phyloP scores from a whole-genome alignment of 2,329 filamentous ascomycete species.

The Boeremia exigua region DNA sequence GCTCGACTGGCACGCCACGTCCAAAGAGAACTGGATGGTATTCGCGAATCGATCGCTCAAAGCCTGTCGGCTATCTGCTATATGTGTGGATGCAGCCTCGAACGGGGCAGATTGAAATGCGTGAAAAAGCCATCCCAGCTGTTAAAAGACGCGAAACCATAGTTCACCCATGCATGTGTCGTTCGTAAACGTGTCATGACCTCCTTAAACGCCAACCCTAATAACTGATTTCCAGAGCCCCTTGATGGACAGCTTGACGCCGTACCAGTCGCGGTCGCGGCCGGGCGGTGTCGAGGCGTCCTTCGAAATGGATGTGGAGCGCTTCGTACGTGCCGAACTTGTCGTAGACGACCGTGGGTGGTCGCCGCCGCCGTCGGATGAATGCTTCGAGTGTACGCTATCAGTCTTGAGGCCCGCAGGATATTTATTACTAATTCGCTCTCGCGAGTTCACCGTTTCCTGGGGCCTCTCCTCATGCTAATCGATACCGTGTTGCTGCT shows the following conservation, averaged over 20 bases:
- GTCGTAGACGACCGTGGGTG: slow-evolving; percentile 32
- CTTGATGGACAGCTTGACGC: slow-evolving; percentile 39
- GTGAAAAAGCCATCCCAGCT: slow-evolving; percentile 13
- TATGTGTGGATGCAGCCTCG: slow-evolving; percentile 17
- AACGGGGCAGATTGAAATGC: slow-evolving; percentile 19
- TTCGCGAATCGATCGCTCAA: slow-evolving; percentile 20
- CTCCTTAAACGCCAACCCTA: slow-evolving; percentile 42
- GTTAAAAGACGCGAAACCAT: slow-evolving; percentile 17
- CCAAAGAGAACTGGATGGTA: slow-evolving; percentile 12
- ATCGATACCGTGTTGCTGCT: slow-evolving; percentile 97
- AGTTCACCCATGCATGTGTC: slow-evolving; percentile 25
- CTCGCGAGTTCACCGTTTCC: slow-evolving; percentile 41
- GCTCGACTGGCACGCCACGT: neutral
- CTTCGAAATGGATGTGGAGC: slow-evolving; percentile 25
- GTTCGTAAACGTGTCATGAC: slow-evolving; percentile 32
- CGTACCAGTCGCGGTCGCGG: slow-evolving; percentile 42
- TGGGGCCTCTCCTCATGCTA: slow-evolving; percentile 65
- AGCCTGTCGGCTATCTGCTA: slow-evolving; percentile 20
- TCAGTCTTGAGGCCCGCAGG: slow-evolving; percentile 47
- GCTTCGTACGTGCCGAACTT: slow-evolving; percentile 33
- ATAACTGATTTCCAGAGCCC: slow-evolving; percentile 41
- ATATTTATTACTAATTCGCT: slow-evolving; percentile 40
- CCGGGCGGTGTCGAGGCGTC: slow-evolving; percentile 26
- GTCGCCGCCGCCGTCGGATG: slow-evolving; percentile 30
- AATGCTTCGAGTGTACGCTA: slow-evolving; percentile 36